These are phyloP conservation scores for Lentinula sp. DNA, from an alignment of 768 basidiomycete species.

Conservation along the genomic window DNA sequence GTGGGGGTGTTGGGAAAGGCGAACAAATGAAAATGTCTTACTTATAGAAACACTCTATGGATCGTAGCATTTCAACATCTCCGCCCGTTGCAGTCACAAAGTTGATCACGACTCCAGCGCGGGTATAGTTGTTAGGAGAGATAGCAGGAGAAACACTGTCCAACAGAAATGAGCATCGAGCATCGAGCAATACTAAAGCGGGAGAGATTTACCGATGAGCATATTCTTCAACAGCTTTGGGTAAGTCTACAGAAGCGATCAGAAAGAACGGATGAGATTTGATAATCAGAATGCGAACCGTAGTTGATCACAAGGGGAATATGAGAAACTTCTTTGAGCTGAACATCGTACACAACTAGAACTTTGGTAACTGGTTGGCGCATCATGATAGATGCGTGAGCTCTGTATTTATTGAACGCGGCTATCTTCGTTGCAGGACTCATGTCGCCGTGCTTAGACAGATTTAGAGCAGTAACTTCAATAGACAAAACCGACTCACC, in stretches of 20 bases:
- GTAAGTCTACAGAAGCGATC: slow-evolving; percentile 54
- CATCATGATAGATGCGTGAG: slow-evolving; percentile 47
- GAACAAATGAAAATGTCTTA: slow-evolving; percentile 27
- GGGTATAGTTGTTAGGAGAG: slow-evolving; percentile 69
- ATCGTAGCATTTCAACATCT: slow-evolving; percentile 96
- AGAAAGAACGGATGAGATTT: slow-evolving; percentile 2
- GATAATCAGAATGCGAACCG: slow-evolving; percentile 35
- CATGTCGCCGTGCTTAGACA: slow-evolving; percentile 84
- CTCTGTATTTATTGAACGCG: slow-evolving; percentile 80
- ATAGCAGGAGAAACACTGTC: slow-evolving; percentile 79
- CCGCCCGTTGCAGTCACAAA: slow-evolving; percentile 97
- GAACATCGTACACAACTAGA: slow-evolving; percentile 90
- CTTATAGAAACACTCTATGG: slow-evolving; percentile 99
- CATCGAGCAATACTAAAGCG: neutral
- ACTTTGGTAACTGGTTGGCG: slow-evolving; percentile 64
- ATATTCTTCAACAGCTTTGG: slow-evolving; percentile 96
- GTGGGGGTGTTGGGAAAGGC: neutral
- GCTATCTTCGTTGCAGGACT: slow-evolving; percentile 75
- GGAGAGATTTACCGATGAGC: slow-evolving; percentile 67
- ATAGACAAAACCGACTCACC: slow-evolving; percentile 39
- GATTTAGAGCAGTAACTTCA: slow-evolving; percentile 11
- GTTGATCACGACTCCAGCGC: slow-evolving; percentile 91
- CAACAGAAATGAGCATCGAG: neutral
- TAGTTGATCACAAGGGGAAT: slow-evolving; percentile 95
- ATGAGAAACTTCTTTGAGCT: slow-evolving; percentile 89